These are phyloP conservation scores for Fusarium bactridioides DNA, from an alignment of 2,329 filamentous ascomycete species.

Conservation along the genomic window DNA sequence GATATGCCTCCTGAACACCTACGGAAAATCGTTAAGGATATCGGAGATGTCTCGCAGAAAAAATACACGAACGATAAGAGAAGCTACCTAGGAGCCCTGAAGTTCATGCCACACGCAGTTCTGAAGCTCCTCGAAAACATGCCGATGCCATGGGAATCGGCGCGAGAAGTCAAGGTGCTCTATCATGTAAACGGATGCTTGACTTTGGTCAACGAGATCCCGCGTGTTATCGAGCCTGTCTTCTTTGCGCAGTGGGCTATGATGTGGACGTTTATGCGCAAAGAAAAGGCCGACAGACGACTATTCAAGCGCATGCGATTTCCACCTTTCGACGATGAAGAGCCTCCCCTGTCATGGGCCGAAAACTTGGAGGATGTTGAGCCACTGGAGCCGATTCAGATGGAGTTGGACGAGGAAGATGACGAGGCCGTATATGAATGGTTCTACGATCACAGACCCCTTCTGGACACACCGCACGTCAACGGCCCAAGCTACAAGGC, in stretches of 20 bases:
- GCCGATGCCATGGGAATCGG: slow-evolving; percentile 99
- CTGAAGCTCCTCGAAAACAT: slow-evolving; percentile 98
- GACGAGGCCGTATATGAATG: slow-evolving; percentile 92
- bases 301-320: slow-evolving; percentile 99
- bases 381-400: slow-evolving; percentile 95
- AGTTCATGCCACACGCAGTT: slow-evolving; percentile 99
- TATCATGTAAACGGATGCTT: slow-evolving; percentile 98
- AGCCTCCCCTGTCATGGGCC: slow-evolving; percentile 95
- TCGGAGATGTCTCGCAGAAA: slow-evolving; percentile 98
- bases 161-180: slow-evolving; percentile 94
- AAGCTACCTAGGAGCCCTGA: slow-evolving; percentile 94
- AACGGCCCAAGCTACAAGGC: slow-evolving; percentile 96
- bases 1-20: slow-evolving; percentile 99
- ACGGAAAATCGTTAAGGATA: slow-evolving; percentile 97
- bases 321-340: slow-evolving; percentile 97
- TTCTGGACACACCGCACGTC: slow-evolving; percentile 90
- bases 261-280: slow-evolving; percentile 99
- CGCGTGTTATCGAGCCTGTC: slow-evolving; percentile 95
- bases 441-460: slow-evolving; percentile 94
- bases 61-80: slow-evolving; percentile 99
- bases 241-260: slow-evolving; percentile 99
- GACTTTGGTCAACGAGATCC: slow-evolving; percentile 95
- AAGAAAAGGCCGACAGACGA: slow-evolving; percentile 94
- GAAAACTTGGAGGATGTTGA: slow-evolving; percentile 99
- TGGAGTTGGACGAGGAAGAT: slow-evolving; percentile 95